Evolutionary conservation across 306 rosid species (phyloP).

Genomic region (Lagenaria siceraria): DNA sequence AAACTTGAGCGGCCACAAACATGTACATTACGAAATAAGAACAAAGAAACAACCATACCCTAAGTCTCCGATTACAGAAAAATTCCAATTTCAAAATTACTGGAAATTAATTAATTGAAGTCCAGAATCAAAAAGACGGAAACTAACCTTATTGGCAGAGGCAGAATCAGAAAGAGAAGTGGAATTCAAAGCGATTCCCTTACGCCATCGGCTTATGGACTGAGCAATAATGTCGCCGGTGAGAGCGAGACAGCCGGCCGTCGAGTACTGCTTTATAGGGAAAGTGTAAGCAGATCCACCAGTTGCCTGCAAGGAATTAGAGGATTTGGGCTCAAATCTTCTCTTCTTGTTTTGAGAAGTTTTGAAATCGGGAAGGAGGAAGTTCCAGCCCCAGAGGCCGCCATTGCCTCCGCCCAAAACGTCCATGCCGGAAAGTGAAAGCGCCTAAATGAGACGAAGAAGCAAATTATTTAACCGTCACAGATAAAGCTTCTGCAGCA

Average conservation of each 20-base stretch:
- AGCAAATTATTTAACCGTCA: neutral
- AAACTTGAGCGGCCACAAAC: neutral
- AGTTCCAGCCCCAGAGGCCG: conserved; percentile 62
- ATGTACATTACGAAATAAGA: neutral
- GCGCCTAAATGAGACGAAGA: neutral
- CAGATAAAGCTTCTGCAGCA: neutral
- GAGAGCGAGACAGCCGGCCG: conserved; percentile 50
- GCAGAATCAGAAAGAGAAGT: neutral
- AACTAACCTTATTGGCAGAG: neutral
- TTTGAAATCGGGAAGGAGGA: conserved; percentile 16
- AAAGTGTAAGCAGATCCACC: conserved; percentile 37
- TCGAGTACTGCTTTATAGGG: conserved; percentile 66
- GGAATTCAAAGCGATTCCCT: conserved; percentile 2
- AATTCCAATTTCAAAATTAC: neutral
- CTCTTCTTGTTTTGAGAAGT: conserved; percentile 21
- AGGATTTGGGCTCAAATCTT: conserved; percentile 32
- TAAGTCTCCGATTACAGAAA: neutral
- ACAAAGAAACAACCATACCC: neutral
- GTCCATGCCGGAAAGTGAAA: conserved; percentile 26
- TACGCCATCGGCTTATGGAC: conserved; percentile 25
- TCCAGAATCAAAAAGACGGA: conserved; percentile 8
- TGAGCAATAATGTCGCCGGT: conserved; percentile 51
- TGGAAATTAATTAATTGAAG: neutral
- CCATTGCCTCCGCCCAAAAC: conserved; percentile 43
- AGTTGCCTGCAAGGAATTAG: conserved; percentile 29